Conservation (phyloP, 169 alveolate species). For the Pseudocohnilembus persalinus region DNA sequence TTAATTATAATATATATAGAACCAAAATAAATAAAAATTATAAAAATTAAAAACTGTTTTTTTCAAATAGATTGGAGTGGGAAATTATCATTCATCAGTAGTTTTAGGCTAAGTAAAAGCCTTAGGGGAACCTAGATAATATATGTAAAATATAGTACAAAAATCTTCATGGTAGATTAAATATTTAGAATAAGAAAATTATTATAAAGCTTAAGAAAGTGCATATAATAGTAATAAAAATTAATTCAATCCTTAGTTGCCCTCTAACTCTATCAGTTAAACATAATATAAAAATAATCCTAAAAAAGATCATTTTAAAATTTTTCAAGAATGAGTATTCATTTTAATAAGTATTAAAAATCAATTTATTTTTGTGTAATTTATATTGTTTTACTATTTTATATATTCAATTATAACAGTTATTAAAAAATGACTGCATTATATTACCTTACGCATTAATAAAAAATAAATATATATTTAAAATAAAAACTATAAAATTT, state of each 20-base stretch:
- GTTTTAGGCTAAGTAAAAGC: neutral
- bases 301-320: constrained; percentile 4
- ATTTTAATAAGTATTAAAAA: no score
- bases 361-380: no score
- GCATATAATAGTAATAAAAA: neutral
- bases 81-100: neutral
- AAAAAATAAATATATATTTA: no score
- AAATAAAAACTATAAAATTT: no score
- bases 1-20: no score
- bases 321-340: no score
- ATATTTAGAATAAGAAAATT: neutral
- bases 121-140: neutral
- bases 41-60: no score
- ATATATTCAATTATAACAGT: no score
- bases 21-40: no score
- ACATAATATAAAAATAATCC: constrained; percentile 5
- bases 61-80: neutral
- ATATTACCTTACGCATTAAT: no score
- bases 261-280: constrained; percentile 8
- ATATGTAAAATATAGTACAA: neutral
- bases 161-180: constrained; percentile 5
- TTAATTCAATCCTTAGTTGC: constrained; percentile 14
- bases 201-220: neutral
- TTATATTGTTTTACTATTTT: no score
- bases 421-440: no score